Base-by-base conservation (phyloP, 2,329 filamentous ascomycete genomes). In the Neopestalotiopsis sp. region DNA sequence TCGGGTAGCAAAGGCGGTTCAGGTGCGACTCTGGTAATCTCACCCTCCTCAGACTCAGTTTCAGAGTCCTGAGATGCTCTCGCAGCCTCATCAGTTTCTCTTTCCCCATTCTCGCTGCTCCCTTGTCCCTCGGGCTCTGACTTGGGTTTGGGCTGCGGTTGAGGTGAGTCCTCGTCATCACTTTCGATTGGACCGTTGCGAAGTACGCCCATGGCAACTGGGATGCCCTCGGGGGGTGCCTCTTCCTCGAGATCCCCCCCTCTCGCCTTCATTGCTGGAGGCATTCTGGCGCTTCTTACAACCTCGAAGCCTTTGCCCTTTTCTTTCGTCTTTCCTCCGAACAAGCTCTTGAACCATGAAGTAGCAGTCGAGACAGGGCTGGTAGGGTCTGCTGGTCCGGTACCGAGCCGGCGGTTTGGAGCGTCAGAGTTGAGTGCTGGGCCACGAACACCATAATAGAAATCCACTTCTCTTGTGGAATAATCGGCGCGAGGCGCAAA, bases 291-390 rank as follows among this genome's bases (percentile, higher is more conserved):
- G 78, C 95, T 98, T 75, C 96, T 86, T 17, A 99, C 95, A 4
- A 99, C 96, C 79, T 98, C 96, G 74, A 99, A 99, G 0, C 96
- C 96, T 80, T 98, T 98, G 72, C 92, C 91, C 80, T 97, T 97
- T 73, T 98, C 95, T 77, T 97, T 98, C 6, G 91, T 94, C 82
- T 97, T 97, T 17, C 92, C 92, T 13, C 91, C 91, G 69, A 97
- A 88, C 5, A 97, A 78, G 66, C 86, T 88, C 74, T 93, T 91
- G 79, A 98, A 89, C 94, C 95, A 99, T 4, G 94, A 94, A 0
- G 93, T 92, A 0, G 96, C 95, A 7, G 93, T 95, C 1, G 94
- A 92, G 24, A 97, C 93, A 0, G 95, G 94, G 0, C 95, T 94
- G 49, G 95, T 97, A 0, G 96, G 96, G 82, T 99, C 95, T 9